Percentiles rank a stretch among this genome's conserved stretches.
Conservation (phyloP, 352 stramenopile genomes). For the Plasmopara viticola region DNA sequence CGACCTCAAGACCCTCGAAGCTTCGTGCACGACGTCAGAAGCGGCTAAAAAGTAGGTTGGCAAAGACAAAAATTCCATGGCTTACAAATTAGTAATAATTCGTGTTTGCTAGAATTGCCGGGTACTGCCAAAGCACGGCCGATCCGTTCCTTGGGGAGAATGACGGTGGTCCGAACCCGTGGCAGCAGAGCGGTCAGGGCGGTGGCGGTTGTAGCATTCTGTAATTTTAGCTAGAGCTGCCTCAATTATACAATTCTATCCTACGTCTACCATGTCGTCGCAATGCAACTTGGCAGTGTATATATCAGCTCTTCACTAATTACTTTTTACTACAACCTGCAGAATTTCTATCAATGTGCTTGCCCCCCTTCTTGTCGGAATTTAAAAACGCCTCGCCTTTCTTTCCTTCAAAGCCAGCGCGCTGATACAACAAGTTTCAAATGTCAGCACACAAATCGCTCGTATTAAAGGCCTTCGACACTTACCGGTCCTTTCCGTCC, state of each 20-base stretch:
- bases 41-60: conserved; percentile 65
- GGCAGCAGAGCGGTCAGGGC: conserved; percentile 60
- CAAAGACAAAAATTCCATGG: not conserved
- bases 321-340: conserved; percentile 29
- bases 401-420: conserved; percentile 77
- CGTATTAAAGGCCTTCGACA: not conserved
- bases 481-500: conserved; percentile 35
- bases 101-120: conserved; percentile 36
- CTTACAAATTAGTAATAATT: not conserved
- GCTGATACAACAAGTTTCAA: conserved; percentile 19
- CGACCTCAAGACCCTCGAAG: conserved; percentile 75
- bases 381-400: conserved; percentile 74
- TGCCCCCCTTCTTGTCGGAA: conserved; percentile 41
- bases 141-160: conserved; percentile 77
- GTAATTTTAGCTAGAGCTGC: conserved; percentile 13
- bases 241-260: too few species aligned
- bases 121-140: conserved; percentile 67
- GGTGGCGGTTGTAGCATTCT: conserved; percentile 61
- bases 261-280: too few species aligned
- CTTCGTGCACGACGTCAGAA: conserved; percentile 70
- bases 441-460: conserved; percentile 5
- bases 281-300: too few species aligned
- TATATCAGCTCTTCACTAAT: not conserved
- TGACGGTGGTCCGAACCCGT: conserved; percentile 55
- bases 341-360: conserved; percentile 18